Base-by-base conservation (phyloP, 2,329 filamentous ascomycete genomes). In the Diplodia mutila region DNA sequence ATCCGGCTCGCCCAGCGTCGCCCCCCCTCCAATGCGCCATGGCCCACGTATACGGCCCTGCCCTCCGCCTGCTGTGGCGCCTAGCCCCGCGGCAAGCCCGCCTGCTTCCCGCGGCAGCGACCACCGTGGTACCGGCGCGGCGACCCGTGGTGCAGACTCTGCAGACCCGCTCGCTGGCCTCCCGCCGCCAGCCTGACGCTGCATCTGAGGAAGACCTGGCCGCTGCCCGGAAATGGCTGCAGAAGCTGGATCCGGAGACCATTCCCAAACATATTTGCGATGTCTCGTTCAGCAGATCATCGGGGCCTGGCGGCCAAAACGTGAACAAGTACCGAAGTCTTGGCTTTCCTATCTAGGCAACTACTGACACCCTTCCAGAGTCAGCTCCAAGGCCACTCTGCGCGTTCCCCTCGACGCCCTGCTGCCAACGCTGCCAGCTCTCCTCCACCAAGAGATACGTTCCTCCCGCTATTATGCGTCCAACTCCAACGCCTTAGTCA, bases 321-420 rank as follows among this genome's bases (percentile, higher is more conserved):
- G 88, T 90, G 67, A 90, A 90, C 78, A 90, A 90, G 88, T 90
- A 77, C 27, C 71, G 81, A 48, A 25, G 70, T 66, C 39, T 59
- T 48, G 59, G 18, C 54, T 37, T 53, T 53, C 54, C 48, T 61
- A 49, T 61, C 25, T 46, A 51, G 61, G 54, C 54, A 67, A 52
- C 51, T 39, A 27, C 55, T 67, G 37, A 61, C 48, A 42, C 25
- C 66, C 65, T 16, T 39, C 64, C 75, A 90, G 88, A 81, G 85
- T 89, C 70, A 89, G 87, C 74, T 88, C 88, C 42, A 90, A 90
- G 80, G 87, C 87, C 67, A 89, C 87, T n/a, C 76, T 90, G 39
- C 85, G 84, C 71, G 77, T 90, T 39, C 80, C 85, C 21, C 76
- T 87, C 61, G 77, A 81, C 27, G 75, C 80, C 8, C 80, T 90